Base-by-base conservation (phyloP, 176 grass and related monocot species). In the Leersia perrieri region DNA sequence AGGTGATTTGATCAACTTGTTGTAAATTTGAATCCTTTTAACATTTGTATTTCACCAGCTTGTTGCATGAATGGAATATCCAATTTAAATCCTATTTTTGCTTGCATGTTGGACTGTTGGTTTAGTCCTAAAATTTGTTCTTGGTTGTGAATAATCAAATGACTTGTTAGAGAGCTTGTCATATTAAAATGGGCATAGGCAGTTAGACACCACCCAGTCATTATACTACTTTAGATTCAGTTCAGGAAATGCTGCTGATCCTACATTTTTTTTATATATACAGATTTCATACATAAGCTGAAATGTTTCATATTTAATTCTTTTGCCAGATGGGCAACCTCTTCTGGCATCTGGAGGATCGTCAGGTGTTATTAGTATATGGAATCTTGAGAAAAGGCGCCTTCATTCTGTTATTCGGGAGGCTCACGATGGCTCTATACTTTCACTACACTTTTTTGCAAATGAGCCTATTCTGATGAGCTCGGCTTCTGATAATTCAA, bases 401-500 rank as follows among this genome's bases (percentile, higher is more conserved):
- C 81, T 95, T 44, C 96, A 98, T 78, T 93, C 92, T 83, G 88
- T 98, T 15, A 93, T 98, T 76, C 89, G 92, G 78, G 96, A 98
- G 68, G 96, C 92, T 36, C 96, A 98, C 64, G 96, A 98, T 93
- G 85, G 75, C 55, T 82, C 92, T 71, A 95, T 98, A 61, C 60
- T 98, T 75, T 95, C 96, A 20, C 88, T 95, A 66, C 90, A 98
- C 86, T 95, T 89, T 82, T 95, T 98, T 66, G 88, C 90, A 14
- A 98, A 95, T 53, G 96, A 98, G 83, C 96, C 96, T 82, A 64
- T 98, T 85, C 76, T 98, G 71, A 93, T 98, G 92, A 98, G 96
- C 82, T 95, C 96, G 64, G 90, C 96, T 88, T 75, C 88, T 83
- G 96, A 98, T 82, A 98, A 98, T 92, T 98, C 96, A 86, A 91